These are phyloP conservation scores for Scedosporium dehoogii DNA, from an alignment of 2,329 filamentous ascomycete genomes.

Conservation along the genomic window DNA sequence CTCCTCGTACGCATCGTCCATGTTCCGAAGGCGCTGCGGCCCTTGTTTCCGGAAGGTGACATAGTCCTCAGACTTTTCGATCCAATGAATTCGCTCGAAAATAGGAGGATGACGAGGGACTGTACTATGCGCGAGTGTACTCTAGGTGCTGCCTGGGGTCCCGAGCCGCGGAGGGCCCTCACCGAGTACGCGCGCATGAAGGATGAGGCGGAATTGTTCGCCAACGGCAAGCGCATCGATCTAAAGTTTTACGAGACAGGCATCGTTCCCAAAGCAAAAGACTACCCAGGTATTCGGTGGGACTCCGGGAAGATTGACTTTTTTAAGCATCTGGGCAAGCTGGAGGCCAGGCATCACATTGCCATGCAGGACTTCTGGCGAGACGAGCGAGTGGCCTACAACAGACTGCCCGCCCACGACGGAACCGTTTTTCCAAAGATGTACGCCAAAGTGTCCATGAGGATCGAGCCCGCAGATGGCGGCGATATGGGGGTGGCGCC, in stretches of 20 bases:
- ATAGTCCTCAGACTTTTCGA: background rate
- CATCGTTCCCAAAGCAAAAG: too few species aligned
- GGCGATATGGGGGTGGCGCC: background rate
- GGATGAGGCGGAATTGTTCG: background rate
- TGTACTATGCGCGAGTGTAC: background rate
- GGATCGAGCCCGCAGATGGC: background rate
- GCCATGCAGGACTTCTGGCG: background rate
- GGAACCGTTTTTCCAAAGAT: background rate
- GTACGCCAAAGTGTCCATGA: background rate
- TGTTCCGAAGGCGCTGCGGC: background rate
- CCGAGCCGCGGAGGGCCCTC: background rate
- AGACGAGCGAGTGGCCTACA: background rate
- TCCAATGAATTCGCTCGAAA: background rate
- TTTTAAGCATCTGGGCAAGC: background rate
- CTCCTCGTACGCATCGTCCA: background rate
- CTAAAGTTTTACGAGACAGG: background rate
- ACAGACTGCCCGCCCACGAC: background rate
- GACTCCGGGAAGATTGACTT: background rate
- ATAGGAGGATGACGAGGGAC: background rate
- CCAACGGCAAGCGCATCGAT: background rate
- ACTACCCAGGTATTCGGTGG: background rate
- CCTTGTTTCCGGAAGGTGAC: background rate
- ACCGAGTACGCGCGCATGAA: background rate
- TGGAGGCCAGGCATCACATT: background rate
- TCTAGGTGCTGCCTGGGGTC: background rate